Base-by-base conservation (phyloP, 805 yeast species). In the Dipodascus geniculatus region DNA sequence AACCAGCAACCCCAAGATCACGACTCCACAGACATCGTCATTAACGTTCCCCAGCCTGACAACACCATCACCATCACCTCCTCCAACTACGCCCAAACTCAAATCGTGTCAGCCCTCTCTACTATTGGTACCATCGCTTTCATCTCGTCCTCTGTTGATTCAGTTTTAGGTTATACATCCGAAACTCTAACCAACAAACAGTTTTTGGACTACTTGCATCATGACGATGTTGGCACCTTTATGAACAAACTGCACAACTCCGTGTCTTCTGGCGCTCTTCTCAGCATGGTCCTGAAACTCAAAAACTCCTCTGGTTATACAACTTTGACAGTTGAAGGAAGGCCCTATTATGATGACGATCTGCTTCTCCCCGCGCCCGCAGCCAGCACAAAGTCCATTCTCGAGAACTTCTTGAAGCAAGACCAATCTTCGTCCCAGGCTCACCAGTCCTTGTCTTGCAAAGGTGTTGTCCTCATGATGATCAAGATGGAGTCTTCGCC, bases 171-270 rank as follows among this genome's bases (percentile, higher is more conserved):
- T 17, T 22, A 31, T 54, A 50, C 44, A 14, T 53, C 56, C 4
- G 14, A 51, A 17, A 49, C 38, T 23, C 38, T 57, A 42, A 51
- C 35, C 6, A 56, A 56, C 17, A 35, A 23, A 16, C 22, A 50
- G 31, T 49, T 57, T 24, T 33, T 50, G 31, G 60, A 57, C 53
- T 54, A 51, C 52, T 14, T 60, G 44, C 63, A 58, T 35, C 59
- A 60, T 17, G 53, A 56, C 20, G 63, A 60, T 42, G 33, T 58
- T 23, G 59, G 56, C 17, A 49, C 28, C 28, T 47, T 47, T 22
- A 47, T 20, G 28, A 47, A 22, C n/a, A 20, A 22, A n/a, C 19
- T 47, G 4, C 24, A 23, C 19, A 17, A 20, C n/a, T 14, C 49
- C 28, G 31, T 47, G 20, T n/a, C 42, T 38, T 42, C 49, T 19